phyloP scores from a whole-genome alignment of 306 rosid species.

The Pterocarpus macrocarpus region DNA sequence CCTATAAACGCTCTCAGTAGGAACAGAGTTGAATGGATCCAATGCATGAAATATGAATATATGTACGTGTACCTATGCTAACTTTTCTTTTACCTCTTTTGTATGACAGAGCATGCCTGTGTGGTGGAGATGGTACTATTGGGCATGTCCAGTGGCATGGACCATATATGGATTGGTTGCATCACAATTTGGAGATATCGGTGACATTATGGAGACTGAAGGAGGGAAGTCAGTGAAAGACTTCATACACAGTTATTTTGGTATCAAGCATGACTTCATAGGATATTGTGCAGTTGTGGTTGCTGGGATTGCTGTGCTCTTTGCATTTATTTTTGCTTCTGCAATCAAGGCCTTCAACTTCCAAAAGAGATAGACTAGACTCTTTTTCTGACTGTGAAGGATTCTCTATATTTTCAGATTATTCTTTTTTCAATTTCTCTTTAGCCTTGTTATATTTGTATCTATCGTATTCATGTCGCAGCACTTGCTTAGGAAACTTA shows the following conservation, averaged over 20 bases:
- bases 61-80: neutral
- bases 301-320: constrained; percentile 44
- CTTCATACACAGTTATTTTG: constrained; percentile 47
- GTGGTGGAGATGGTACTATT: constrained; percentile 92
- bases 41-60: too few species aligned
- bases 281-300: constrained; percentile 53
- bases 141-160: constrained; percentile 84
- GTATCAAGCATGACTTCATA: constrained; percentile 59
- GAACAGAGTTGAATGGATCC: neutral
- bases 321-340: constrained; percentile 53
- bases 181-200: constrained; percentile 67
- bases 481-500: constrained; percentile 23
- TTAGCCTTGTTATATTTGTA: constrained; percentile 14
- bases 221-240: neutral
- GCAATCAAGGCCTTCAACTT: constrained; percentile 62
- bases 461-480: neutral
- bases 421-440: neutral
- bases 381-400: neutral
- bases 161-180: constrained; percentile 74
- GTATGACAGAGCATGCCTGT: constrained; percentile 51
- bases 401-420: constrained; percentile 29
- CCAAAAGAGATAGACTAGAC: constrained; percentile 54
- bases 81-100: neutral
- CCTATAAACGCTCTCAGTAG: too few species aligned
- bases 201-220: neutral